These are phyloP conservation scores for Citrus trifoliata DNA, from an alignment of 345 rosid species.

Conservation along the genomic window DNA sequence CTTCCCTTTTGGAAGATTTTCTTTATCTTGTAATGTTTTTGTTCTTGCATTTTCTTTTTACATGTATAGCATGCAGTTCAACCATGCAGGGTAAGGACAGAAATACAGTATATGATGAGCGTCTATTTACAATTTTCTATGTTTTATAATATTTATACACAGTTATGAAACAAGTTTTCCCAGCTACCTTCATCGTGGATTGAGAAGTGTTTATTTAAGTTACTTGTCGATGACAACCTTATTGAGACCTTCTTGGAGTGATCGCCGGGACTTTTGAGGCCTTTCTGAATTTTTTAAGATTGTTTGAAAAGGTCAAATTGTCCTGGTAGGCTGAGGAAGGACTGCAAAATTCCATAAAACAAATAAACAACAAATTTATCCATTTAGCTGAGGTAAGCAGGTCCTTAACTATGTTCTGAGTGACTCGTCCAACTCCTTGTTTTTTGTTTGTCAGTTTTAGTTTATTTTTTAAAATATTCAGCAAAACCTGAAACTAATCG, in stretches of 20 bases:
- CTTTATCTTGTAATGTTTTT: neutral
- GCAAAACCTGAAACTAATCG: no score
- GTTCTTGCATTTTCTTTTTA: neutral
- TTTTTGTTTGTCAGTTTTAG: no score
- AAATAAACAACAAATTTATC: neutral
- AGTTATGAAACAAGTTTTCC: neutral
- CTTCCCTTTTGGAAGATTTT: neutral
- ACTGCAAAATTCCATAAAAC: no score
- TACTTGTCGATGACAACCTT: neutral
- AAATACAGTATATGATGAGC: neutral
- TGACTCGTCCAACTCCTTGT: no score
- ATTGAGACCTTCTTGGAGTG: neutral
- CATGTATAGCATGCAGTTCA: neutral
- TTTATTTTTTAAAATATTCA: no score
- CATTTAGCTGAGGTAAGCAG: neutral
- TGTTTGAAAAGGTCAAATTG: neutral
- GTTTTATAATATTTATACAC: neutral
- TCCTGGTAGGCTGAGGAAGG: no score
- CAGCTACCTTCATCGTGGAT: neutral
- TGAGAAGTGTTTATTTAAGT: neutral
- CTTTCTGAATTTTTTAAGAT: neutral
- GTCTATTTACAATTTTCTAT: neutral
- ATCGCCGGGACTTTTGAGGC: neutral
- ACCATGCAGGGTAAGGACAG: neutral
- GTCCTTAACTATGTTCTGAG: neutral